A percentile compares a stretch with the other conserved stretches of the same genome.
Conservation (phyloP, 768 basidiomycete species). For the Dentipellis fragilis region DNA sequence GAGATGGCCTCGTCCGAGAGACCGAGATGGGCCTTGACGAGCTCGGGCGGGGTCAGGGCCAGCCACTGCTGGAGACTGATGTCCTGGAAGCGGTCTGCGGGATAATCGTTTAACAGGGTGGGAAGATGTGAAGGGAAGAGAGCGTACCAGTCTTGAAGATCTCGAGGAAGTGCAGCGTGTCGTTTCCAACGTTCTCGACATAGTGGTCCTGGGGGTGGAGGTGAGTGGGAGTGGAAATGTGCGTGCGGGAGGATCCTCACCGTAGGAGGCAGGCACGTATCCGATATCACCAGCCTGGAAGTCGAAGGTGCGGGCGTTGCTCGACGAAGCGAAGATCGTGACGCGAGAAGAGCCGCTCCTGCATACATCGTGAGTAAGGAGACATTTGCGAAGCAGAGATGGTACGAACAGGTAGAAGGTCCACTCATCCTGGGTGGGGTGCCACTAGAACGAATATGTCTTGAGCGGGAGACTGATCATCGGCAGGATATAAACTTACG, state of each 20-base stretch:
- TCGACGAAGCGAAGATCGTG: conserved; percentile 44
- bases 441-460: conserved; percentile 37
- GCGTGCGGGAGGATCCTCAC: conserved; percentile 18
- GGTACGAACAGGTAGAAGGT: conserved; percentile 38
- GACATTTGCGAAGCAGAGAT: conserved; percentile 6
- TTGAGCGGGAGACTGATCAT: neutral
- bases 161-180: conserved; percentile 29
- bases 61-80: conserved; percentile 18
- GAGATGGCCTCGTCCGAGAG: conserved; percentile 41
- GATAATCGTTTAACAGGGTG: neutral
- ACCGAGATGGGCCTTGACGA: conserved; percentile 54
- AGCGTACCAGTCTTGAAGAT: conserved; percentile 25
- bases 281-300: conserved; percentile 54
- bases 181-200: conserved; percentile 32
- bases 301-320: conserved; percentile 49
- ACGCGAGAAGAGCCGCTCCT: conserved; percentile 46
- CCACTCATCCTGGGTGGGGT: conserved; percentile 62
- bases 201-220: conserved; percentile 24
- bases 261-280: conserved; percentile 49
- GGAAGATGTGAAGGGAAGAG: neutral
- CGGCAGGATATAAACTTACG: conserved; percentile 21
- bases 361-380: neutral
- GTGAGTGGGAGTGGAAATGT: neutral
- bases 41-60: conserved; percentile 23
- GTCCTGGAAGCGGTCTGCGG: conserved; percentile 21